Base-by-base conservation (phyloP, 1,139 yeast genomes). In the Neolecta irregularis region DNA sequence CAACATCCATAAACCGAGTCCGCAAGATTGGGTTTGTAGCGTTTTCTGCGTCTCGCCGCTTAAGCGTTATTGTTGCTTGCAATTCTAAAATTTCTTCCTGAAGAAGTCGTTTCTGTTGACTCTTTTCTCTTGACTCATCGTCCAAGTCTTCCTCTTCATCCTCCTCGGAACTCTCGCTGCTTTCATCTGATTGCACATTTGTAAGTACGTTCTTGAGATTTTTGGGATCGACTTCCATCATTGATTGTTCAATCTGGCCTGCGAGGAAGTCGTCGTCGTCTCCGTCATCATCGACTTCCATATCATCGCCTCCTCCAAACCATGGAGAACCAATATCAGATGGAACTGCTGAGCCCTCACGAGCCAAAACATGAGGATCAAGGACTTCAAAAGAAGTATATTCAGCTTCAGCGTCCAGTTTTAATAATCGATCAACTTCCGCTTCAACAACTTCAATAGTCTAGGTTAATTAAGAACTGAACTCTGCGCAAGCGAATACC, bases 21-120 rank as follows among this genome's bases (percentile, higher is more conserved):
- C 76, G 74, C 71, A 88, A 67, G 61, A 88, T 76, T 48, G 85
- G 85, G 53, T 83, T 83, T 12, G 85, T 72, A 2, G 92, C 85
- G 40, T 75, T 74, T 12, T 67, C 70, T 34, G 81, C 69, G 47
- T 80, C 88, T 36, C 66, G 66, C 51, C 71, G 72, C 50, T 85
- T 88, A 48, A 74, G 74, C 36, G 68, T 72, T 38, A 91, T 78
- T 0, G 88, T 85, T 29, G 69, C 60, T 49, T 79, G 85, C 44
- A 91, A 63, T 50, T 91, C 98, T 9, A 67, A 61, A 37, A 91
- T 74, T 53, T 85, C 96, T 53, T 85, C 96, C 43, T 72, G 72
- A 41, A 88, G 61, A 47, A 83, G 65, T 50, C 77, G 83, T 46
- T 69, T 69, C 47, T 79, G 92, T 44, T 78, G 83, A 40, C 69